phyloP scores from a whole-genome alignment of 495 filamentous ascomycete genomes.

The Cercophora sp. region DNA sequence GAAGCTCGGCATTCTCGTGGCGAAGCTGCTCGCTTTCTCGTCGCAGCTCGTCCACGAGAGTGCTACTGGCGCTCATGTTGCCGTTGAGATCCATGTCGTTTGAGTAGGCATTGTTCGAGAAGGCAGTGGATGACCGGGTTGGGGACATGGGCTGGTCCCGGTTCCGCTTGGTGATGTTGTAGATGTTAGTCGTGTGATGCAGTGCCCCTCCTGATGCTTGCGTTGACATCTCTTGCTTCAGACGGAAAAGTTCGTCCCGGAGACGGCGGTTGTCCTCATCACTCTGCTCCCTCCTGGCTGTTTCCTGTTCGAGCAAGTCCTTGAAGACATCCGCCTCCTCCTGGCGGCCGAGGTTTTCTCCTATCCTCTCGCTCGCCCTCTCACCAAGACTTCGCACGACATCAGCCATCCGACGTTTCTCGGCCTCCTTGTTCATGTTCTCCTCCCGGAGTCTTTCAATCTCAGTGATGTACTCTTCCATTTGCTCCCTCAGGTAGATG shows the following conservation, averaged over 20 bases:
- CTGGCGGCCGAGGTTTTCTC: constrained; percentile 66
- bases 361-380: constrained; percentile 48
- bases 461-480: constrained; percentile 77
- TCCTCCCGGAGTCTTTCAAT: constrained; percentile 79
- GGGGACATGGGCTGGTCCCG: constrained; percentile 55
- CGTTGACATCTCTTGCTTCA: constrained; percentile 59
- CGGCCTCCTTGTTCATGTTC: constrained; percentile 66
- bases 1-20: constrained; percentile 88
- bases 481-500: constrained; percentile 70
- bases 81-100: constrained; percentile 54
- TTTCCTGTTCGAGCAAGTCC: constrained; percentile 92
- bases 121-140: constrained; percentile 60
- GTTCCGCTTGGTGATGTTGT: constrained; percentile 57
- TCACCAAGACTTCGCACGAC: constrained; percentile 70
- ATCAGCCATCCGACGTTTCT: constrained; percentile 77
- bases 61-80: constrained; percentile 56
- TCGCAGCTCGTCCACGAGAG: constrained; percentile 60
- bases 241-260: constrained; percentile 74
- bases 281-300: constrained; percentile 79
- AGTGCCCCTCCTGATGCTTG: constrained; percentile 31
- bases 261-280: constrained; percentile 83
- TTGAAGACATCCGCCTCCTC: constrained; percentile 94
- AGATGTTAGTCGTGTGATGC: constrained; percentile 57
- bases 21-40: constrained; percentile 71
- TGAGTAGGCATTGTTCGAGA: constrained; percentile 56